phyloP scores from a whole-genome alignment of 495 filamentous ascomycete species.

The Annulohypoxylon stygium region DNA sequence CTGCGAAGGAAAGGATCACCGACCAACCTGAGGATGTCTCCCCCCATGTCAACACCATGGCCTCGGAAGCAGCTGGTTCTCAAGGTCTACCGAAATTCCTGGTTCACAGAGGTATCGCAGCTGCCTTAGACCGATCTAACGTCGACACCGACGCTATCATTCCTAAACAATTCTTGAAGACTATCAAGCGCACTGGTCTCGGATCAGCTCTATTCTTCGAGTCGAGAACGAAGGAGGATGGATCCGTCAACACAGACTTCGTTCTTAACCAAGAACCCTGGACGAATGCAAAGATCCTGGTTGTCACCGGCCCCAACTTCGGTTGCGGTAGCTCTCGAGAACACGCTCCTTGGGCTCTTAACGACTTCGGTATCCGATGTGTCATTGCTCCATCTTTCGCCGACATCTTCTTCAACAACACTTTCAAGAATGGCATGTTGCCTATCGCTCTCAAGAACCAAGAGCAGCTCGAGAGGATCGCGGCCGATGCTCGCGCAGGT shows the following conservation, averaged over 20 bases:
- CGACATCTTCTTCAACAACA: conserved; percentile 99
- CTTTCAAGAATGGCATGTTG: conserved; percentile 99
- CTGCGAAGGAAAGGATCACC: conserved; percentile 77
- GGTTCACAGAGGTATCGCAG: conserved; percentile 85
- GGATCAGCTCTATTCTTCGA: conserved; percentile 88
- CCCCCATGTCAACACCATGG: conserved; percentile 69
- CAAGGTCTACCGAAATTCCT: conserved; percentile 86
- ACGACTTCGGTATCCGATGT: conserved; percentile 95
- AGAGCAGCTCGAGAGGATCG: conserved; percentile 74
- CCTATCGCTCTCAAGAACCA: conserved; percentile 81
- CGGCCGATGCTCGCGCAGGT: conserved; percentile 83
- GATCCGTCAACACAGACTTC: conserved; percentile 81
- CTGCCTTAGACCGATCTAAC: conserved; percentile 87
- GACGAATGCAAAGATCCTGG: conserved; percentile 86
- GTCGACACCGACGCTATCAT: conserved; percentile 99
- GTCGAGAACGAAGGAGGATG: conserved; percentile 80
- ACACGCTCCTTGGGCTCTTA: conserved; percentile 96
- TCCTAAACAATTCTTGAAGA: conserved; percentile 99
- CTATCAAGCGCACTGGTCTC: conserved; percentile 97
- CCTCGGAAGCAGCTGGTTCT: conserved; percentile 64
- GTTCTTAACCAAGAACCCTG: conserved; percentile 93
- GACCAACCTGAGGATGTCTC: conserved; percentile 81
- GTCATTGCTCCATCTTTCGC: conserved; percentile 93
- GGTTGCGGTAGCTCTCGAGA: conserved; percentile 94
- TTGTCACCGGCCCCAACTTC: conserved; percentile 94